A percentile compares a stretch with the other conserved stretches of the same genome.
Conservation (phyloP, 352 stramenopile species). For the Globisporangium spinosum region DNA sequence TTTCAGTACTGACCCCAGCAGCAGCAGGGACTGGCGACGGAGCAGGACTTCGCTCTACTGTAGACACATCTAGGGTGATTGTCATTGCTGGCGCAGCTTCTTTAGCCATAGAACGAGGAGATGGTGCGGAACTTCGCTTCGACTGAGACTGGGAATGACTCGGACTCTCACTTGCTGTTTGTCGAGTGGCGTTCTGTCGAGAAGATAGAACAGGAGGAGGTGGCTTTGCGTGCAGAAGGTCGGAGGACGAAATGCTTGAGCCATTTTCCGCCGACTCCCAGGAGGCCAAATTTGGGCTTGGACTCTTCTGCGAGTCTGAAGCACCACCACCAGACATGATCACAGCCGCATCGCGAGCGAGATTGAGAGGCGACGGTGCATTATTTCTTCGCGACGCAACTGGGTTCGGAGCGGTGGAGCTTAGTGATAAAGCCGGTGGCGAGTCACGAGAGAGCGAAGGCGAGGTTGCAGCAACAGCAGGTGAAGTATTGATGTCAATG, state of each 20-base stretch:
- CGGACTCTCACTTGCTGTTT: not conserved
- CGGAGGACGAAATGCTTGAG: not conserved
- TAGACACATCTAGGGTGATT: not conserved
- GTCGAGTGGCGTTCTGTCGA: not conserved
- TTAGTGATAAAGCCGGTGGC: not conserved
- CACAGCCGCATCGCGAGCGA: conserved; percentile 8
- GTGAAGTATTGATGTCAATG: conserved; percentile 12
- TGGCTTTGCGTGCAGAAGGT: not conserved
- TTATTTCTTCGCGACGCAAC: not conserved
- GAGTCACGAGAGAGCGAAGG: not conserved
- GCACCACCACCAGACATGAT: conserved; percentile 14
- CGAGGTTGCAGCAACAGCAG: conserved; percentile 2
- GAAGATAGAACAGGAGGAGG: not conserved
- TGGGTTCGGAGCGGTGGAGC: not conserved
- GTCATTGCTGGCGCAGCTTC: conserved; percentile 3
- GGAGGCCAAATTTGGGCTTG: not conserved
- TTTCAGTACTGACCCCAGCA: not conserved
- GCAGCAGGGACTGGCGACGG: conserved; percentile 4
- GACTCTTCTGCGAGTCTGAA: not conserved
- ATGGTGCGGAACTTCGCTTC: conserved; percentile 1
- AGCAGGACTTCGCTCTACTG: not conserved
- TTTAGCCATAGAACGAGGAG: not conserved
- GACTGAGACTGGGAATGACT: conserved; percentile 4
- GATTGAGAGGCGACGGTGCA: conserved; percentile 11
- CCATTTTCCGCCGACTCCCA: not conserved